Evolutionary conservation across 2,329 filamentous ascomycete species (phyloP), one percentile per base, ranked within the genome.

Genomic region (Thielaviopsis musarum): DNA sequence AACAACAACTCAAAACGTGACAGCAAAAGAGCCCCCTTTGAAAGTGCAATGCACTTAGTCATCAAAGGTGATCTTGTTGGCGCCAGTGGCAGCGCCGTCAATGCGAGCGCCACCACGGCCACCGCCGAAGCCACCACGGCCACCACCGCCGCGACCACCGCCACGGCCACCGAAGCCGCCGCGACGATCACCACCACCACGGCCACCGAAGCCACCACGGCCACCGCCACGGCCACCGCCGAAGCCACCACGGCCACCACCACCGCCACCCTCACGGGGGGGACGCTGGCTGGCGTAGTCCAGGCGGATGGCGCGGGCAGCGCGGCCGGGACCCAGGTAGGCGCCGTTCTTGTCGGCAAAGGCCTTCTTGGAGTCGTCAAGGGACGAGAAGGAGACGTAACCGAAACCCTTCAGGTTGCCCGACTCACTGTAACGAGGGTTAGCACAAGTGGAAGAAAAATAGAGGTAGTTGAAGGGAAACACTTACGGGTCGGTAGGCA

Each of bases 331-430:
- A 57, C 80, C 79, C 63, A 82, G 77, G 62, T 78, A 72, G 59
- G 77, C 76, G 64, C 88, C 88, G 66, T 87, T 84, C 70, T 88
- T 78, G 60, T 77, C 74, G 66, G 85, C 77, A 66, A 88, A 82
- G 24, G 84, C 91, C 66, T 76, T 74, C 74, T 85, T 87, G 67
- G 91, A 88, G 67, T 95, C 90, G 28, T 95, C 89, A 63, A 93
- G 71, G 19, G 85, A 87, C 66, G 76, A 75, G 77, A 91, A 95
- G 69, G 85, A 84, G 64, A 95, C 85, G 70, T 96, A 96, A 59
- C 88, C 91, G 72, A 94, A 95, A 61, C 91, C 91, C 84, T 95
- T 95, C 69, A 85, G 84, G 66, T 83, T 81, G 64, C 89, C 90
- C 63, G 83, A 83, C 63, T 95, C 89, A 70, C 83, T 84, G 61